phyloP scores from a whole-genome alignment of 768 basidiomycete species.

The Austroboletus eburneus region DNA sequence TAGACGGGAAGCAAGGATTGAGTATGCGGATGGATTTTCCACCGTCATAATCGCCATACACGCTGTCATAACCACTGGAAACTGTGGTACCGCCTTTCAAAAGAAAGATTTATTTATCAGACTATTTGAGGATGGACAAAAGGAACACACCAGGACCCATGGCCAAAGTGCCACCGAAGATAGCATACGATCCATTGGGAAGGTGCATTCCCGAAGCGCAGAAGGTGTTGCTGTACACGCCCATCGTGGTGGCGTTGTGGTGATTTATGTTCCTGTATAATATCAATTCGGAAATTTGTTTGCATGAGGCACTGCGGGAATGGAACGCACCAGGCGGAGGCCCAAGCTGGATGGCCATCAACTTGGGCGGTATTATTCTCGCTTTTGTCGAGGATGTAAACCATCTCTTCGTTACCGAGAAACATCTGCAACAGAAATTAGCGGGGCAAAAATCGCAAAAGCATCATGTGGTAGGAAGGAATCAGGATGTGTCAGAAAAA shows the following conservation, averaged over 20 bases:
- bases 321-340: constrained; percentile 50
- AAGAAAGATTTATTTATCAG: constrained; percentile 33
- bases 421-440: constrained; percentile 51
- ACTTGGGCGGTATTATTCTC: constrained; percentile 67
- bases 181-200: constrained; percentile 69
- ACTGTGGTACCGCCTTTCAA: constrained; percentile 25
- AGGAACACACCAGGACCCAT: constrained; percentile 41
- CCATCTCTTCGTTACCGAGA: constrained; percentile 70
- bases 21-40: constrained; percentile 75
- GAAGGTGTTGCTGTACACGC: constrained; percentile 63
- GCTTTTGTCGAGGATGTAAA: constrained; percentile 88
- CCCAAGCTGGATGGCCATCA: constrained; percentile 72
- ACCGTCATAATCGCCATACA: constrained; percentile 78
- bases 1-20: constrained; percentile 56
- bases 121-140: not conserved
- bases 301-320: too few species aligned
- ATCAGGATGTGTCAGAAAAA: not conserved
- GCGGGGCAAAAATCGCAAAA: too few species aligned
- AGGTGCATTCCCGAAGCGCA: constrained; percentile 80
- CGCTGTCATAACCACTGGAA: constrained; percentile 43
- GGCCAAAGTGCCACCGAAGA: constrained; percentile 75
- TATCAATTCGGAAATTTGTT: constrained; percentile 32
- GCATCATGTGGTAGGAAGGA: not conserved
- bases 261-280: constrained; percentile 17
- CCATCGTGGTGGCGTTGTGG: constrained; percentile 20